These are phyloP conservation scores for Coniochaeta sp. DNA, from an alignment of 2,329 filamentous ascomycete species.

Conservation along the genomic window DNA sequence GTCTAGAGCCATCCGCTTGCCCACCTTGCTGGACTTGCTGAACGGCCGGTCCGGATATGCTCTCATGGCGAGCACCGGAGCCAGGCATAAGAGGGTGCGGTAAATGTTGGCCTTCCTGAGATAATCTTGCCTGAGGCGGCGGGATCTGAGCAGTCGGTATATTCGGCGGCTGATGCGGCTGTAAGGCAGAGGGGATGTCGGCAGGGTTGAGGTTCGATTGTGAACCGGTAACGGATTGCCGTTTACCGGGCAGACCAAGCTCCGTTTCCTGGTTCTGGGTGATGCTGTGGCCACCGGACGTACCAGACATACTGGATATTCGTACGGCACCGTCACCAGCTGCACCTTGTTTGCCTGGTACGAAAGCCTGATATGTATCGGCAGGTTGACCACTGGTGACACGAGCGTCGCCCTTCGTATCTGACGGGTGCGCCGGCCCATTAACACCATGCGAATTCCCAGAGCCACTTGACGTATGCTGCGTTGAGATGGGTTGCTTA, in stretches of 20 bases:
- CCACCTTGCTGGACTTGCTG: neutral
- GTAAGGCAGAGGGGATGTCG: conserved; percentile 16
- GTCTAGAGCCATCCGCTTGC: neutral
- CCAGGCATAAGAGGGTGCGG: conserved; percentile 1
- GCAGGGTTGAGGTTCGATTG: conserved; percentile 11
- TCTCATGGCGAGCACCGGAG: conserved; percentile 4
- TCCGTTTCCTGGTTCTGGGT: conserved; percentile 7
- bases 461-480: conserved; percentile 3
- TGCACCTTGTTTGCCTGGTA: neutral
- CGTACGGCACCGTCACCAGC: neutral
- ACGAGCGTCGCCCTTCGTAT: neutral
- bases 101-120: neutral
- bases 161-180: conserved; percentile 12
- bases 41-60: conserved; percentile 1
- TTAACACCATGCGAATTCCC: conserved; percentile 1
- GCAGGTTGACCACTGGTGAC: neutral
- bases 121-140: neutral
- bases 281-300: conserved; percentile 6
- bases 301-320: conserved; percentile 3
- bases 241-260: conserved; percentile 7
- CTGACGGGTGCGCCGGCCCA: neutral
- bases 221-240: conserved; percentile 13
- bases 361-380: neutral
- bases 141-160: conserved; percentile 4
- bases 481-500: conserved; percentile 2